Base-by-base conservation (phyloP, 1,284 basidiomycete genomes). In the Heterobasidion parviporum region DNA sequence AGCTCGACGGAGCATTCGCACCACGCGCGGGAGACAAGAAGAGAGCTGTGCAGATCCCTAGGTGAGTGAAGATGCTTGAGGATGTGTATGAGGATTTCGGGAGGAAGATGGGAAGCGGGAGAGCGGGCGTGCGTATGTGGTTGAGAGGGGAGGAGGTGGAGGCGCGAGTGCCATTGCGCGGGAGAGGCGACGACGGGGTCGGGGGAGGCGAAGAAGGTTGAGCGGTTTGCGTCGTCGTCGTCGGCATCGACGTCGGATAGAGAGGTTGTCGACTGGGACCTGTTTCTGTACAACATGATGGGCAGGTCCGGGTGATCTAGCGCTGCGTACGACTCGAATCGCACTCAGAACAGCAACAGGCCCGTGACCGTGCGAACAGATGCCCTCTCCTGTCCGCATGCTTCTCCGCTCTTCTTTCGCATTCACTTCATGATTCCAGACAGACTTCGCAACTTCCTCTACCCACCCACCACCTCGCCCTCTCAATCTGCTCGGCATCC, bases 1-100 rank as follows among this genome's bases (percentile, higher is more conserved):
- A 98, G 79, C 69, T 98, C 94, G 54, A 96, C 94, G 8, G 93
- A 87, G 70, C 94, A 96, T 65, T 95, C 86, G 74, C 94, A 98
- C 95, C 97, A 99, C 12, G 86, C 79, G 56, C 92, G 86, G 41
- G 88, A 94, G 36, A 98, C 95, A 55, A 89, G 82, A 57, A 97
- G 78, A 51, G 84, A 80, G 59, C 79, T 77, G 61, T 89, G 83
- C 45, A 97, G 78, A 71, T 96, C 91, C 55, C 79, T 77, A 20
- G 85, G 75, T 0, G 81, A 78, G 57, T 89, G 82, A 10, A 99
- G 77, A 62, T 94, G 85, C 58, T 88, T 89, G 63, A 99, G 81
- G 64, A 98, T 89, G 73, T 98, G 86, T n/a, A 94, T 88, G 61
- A 98, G 82, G 47, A 98, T 83, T 70, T 98, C 95, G 54, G 92